Conservation (phyloP, 1,284 basidiomycete genomes). For the Leccinum griseonigrum region DNA sequence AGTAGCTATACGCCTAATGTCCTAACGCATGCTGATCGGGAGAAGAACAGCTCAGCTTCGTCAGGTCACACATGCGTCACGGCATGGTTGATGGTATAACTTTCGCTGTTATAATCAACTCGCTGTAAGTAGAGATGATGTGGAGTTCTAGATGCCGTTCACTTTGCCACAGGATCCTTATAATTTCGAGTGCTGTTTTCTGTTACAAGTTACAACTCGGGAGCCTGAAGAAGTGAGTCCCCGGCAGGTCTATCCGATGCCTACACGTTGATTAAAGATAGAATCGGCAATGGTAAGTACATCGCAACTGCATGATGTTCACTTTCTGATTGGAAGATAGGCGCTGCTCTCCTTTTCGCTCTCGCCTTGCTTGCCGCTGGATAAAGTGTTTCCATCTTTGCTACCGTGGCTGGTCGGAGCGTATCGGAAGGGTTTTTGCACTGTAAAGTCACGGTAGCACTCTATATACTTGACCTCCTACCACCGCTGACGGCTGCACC, state of each 20-base stretch:
- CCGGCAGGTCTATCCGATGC: conserved; percentile 83
- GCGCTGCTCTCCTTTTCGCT: conserved; percentile 82
- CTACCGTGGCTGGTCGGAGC: conserved; percentile 90
- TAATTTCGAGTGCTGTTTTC: conserved; percentile 72
- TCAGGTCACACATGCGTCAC: conserved; percentile 76
- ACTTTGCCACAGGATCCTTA: conserved; percentile 53
- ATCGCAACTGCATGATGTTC: conserved; percentile 12
- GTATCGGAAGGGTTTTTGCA: conserved; percentile 93
- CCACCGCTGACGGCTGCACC: conserved; percentile 1
- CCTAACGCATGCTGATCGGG: conserved; percentile 48
- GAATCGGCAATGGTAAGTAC: conserved; percentile 65
- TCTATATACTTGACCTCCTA: conserved; percentile 1
- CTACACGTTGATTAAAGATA: conserved; percentile 64
- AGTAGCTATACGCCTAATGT: conserved; percentile 20
- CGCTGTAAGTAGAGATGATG: conserved; percentile 47
- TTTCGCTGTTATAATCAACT: conserved; percentile 87
- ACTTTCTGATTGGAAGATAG: conserved; percentile 33
- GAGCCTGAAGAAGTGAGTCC: conserved; percentile 31
- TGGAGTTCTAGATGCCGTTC: background rate
- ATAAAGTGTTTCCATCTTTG: conserved; percentile 91
- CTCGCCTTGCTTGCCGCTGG: conserved; percentile 83
- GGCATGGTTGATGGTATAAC: conserved; percentile 66
- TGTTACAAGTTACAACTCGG: conserved; percentile 48
- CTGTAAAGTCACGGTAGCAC: conserved; percentile 80
- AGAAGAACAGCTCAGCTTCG: conserved; percentile 69